Evolutionary conservation across 1,139 yeast genomes (phyloP).

Genomic region (Kodamaea ohmeri): DNA sequence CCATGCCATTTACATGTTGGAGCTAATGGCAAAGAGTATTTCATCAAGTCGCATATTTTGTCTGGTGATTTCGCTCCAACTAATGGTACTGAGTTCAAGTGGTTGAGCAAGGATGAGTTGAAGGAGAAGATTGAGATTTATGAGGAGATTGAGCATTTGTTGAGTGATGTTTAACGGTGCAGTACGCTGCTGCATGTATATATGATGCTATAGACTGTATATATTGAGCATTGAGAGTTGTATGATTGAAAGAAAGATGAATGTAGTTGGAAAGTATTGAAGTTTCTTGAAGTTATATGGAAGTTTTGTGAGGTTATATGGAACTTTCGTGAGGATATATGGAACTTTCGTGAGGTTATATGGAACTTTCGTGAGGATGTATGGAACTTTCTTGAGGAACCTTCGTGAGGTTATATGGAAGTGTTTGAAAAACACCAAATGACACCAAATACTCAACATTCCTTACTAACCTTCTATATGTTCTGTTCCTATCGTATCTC

Average conservation of each 20-base stretch:
- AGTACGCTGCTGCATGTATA: not conserved
- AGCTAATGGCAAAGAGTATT: slow-evolving; percentile 50
- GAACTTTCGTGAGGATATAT: too few relatives aligned
- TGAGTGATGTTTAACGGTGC: slow-evolving; percentile 39
- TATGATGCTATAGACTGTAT: slow-evolving; percentile 2
- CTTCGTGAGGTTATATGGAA: too few relatives aligned
- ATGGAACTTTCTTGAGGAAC: too few relatives aligned
- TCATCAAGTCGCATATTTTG: slow-evolving; percentile 83
- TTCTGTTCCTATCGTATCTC: too few relatives aligned
- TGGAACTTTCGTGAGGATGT: too few relatives aligned
- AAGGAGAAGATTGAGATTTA: slow-evolving; percentile 59
- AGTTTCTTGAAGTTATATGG: too few relatives aligned
- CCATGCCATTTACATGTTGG: slow-evolving; percentile 62
- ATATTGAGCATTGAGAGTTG: slow-evolving; percentile 2
- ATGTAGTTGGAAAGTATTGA: not conserved
- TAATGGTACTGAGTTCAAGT: slow-evolving; percentile 47
- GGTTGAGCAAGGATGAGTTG: slow-evolving; percentile 86
- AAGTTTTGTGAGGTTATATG: too few relatives aligned
- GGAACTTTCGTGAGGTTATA: too few relatives aligned
- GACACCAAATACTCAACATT: too few relatives aligned
- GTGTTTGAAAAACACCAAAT: too few relatives aligned
- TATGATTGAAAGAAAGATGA: not conserved
- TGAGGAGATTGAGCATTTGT: slow-evolving; percentile 49
- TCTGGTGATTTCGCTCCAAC: slow-evolving; percentile 74
- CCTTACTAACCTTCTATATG: too few relatives aligned